Evolutionary conservation across 352 stramenopile genomes (phyloP).

Genomic region (Pythium phragmitis): DNA sequence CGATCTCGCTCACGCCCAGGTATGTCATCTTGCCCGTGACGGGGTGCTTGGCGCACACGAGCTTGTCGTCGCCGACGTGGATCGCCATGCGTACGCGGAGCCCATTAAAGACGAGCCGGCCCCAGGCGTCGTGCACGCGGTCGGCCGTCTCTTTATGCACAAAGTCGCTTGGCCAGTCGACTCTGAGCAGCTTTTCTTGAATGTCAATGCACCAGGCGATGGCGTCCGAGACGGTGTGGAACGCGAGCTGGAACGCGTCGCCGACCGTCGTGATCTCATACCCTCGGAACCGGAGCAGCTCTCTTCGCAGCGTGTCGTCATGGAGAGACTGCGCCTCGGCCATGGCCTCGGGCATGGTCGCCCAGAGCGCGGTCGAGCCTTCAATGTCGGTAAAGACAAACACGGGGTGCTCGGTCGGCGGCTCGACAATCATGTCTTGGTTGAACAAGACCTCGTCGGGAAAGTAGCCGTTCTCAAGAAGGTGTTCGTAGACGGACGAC

Average conservation of each 20-base stretch:
- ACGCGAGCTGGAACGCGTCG: slow-evolving; percentile 80
- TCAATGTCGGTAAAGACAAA: slow-evolving; percentile 88
- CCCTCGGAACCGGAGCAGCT: slow-evolving; percentile 52
- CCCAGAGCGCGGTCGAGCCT: slow-evolving; percentile 72
- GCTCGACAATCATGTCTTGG: slow-evolving; percentile 34
- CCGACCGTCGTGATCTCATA: slow-evolving; percentile 84
- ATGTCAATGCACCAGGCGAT: slow-evolving; percentile 63
- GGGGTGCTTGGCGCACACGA: slow-evolving; percentile 66
- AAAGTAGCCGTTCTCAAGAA: slow-evolving; percentile 63
- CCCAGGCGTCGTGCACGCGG: slow-evolving; percentile 58
- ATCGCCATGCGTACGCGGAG: slow-evolving; percentile 80
- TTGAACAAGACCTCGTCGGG: slow-evolving; percentile 28
- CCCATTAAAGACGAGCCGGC: slow-evolving; percentile 58
- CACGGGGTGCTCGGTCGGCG: slow-evolving; percentile 48
- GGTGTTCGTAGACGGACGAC: slow-evolving; percentile 53
- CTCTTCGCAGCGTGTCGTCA: slow-evolving; percentile 60
- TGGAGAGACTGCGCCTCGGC: slow-evolving; percentile 65
- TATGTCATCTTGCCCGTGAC: slow-evolving; percentile 82
- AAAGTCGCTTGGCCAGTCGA: slow-evolving; percentile 49
- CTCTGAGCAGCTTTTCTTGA: slow-evolving; percentile 64
- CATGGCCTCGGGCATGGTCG: slow-evolving; percentile 46
- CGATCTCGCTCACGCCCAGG: slow-evolving; percentile 62
- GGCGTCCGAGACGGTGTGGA: slow-evolving; percentile 64
- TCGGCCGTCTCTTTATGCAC: slow-evolving; percentile 41
- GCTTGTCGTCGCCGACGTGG: slow-evolving; percentile 61